Evolutionary conservation across 768 basidiomycete species (phyloP).

Genomic region (Naematelia encephala): DNA sequence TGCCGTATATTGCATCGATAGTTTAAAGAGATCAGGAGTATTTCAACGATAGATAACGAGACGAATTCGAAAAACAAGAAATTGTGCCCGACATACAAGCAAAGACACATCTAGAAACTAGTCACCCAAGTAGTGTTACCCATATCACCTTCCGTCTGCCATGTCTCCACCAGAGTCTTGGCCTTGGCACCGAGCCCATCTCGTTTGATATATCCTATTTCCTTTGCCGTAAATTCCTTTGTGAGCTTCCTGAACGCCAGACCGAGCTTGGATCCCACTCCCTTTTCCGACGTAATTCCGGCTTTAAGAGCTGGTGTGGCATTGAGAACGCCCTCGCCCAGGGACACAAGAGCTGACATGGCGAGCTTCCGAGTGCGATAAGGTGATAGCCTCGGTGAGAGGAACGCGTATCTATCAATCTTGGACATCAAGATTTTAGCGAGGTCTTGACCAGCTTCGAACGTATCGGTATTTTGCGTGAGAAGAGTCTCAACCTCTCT

Average conservation of each 20-base stretch:
- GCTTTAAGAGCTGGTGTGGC: not conserved
- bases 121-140: not conserved
- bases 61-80: no score
- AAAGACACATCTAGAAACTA: not conserved
- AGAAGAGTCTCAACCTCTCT: not conserved
- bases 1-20: no score
- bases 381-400: not conserved
- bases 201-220: not conserved
- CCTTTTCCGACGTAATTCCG: not conserved
- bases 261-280: not conserved
- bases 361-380: not conserved
- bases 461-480: not conserved
- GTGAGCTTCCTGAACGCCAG: not conserved
- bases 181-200: not conserved
- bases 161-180: not conserved
- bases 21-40: no score
- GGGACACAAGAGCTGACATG: not conserved
- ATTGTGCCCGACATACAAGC: no score
- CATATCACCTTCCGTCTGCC: not conserved
- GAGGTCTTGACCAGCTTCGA: not conserved
- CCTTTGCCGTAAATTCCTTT: not conserved
- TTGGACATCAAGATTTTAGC: not conserved
- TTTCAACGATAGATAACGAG: no score
- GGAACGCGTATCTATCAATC: not conserved
- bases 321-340: not conserved